A percentile compares a stretch with the other conserved stretches of the same genome.
These are phyloP conservation scores for Sporisorium scitamineum DNA, from an alignment of 1,284 basidiomycete genomes.

Conservation along the genomic window DNA sequence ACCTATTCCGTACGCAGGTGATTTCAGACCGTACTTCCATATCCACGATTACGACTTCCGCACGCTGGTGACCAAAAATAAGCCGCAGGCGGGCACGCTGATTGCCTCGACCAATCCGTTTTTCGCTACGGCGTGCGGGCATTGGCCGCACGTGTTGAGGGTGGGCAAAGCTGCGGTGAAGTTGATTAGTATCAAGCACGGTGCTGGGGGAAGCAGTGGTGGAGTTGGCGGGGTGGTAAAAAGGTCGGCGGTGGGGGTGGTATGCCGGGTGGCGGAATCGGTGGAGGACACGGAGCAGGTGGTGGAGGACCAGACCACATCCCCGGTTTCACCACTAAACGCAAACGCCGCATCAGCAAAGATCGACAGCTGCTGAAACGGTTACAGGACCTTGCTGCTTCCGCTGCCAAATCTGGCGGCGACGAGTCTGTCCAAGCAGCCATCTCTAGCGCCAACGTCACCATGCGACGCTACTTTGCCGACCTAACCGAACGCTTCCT, in stretches of 20 bases:
- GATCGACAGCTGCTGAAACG: conserved; percentile 79
- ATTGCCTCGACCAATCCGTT: conserved; percentile 96
- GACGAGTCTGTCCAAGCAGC: conserved; percentile 12
- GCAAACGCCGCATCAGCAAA: conserved; percentile 87
- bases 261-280: conserved; percentile 68
- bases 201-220: not conserved
- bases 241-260: conserved; percentile 21
- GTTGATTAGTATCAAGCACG: conserved; percentile 42
- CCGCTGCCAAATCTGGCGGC: conserved; percentile 30
- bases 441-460: conserved; percentile 67
- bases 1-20: conserved; percentile 86
- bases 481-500: conserved; percentile 87
- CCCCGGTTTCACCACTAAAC: conserved; percentile 74
- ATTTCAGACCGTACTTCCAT: conserved; percentile 93
- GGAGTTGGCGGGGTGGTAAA: conserved; percentile 2
- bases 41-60: conserved; percentile 91
- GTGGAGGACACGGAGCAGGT: conserved; percentile 74
- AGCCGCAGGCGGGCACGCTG: conserved; percentile 84
- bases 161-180: conserved; percentile 72
- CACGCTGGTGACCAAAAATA: conserved; percentile 81
- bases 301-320: conserved; percentile 60
- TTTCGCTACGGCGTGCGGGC: conserved; percentile 85
- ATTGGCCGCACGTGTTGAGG: conserved; percentile 86
- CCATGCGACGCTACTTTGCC: conserved; percentile 86
- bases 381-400: conserved; percentile 70